Conservation (phyloP, 2,329 filamentous ascomycete species). For the Fusarium subglutinans region DNA sequence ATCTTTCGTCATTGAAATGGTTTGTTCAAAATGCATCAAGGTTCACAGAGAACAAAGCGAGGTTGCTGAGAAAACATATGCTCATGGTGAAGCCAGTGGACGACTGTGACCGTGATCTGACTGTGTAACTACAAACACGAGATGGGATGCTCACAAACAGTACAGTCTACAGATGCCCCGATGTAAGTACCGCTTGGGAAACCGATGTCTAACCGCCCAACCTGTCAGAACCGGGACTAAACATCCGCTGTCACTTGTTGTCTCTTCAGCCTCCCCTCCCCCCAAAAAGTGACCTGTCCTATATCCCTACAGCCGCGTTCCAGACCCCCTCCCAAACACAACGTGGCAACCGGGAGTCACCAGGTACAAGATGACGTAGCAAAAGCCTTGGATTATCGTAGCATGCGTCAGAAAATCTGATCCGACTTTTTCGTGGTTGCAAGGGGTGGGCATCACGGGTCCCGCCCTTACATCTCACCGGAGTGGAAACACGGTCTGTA, state of each 20-base stretch:
- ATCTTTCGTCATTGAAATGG: not conserved
- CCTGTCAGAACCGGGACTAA: not conserved
- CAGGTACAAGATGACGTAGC: not conserved
- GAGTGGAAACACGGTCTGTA: constrained; percentile 16
- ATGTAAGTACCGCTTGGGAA: not conserved
- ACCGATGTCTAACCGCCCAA: not conserved
- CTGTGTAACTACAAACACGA: not conserved
- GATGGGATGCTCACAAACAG: not conserved
- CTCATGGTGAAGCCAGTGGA: not conserved
- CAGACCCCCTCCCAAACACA: not conserved
- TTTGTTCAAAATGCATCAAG: not conserved
- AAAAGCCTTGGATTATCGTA: not conserved
- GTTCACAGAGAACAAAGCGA: too few species aligned
- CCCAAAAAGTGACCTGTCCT: not conserved
- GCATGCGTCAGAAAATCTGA: not conserved
- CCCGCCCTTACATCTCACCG: constrained; percentile 16
- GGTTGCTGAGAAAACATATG: not conserved
- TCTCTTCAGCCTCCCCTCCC: not conserved
- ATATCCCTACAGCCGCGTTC: not conserved
- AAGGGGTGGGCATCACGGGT: constrained; percentile 2
- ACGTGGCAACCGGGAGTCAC: constrained; percentile 6
- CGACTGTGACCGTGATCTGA: not conserved
- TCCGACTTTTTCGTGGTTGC: not conserved
- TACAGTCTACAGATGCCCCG: not conserved
- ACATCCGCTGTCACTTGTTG: not conserved